Evolutionary conservation across 129 eudicot species (phyloP).

Genomic region (Flaveria bidentis): DNA sequence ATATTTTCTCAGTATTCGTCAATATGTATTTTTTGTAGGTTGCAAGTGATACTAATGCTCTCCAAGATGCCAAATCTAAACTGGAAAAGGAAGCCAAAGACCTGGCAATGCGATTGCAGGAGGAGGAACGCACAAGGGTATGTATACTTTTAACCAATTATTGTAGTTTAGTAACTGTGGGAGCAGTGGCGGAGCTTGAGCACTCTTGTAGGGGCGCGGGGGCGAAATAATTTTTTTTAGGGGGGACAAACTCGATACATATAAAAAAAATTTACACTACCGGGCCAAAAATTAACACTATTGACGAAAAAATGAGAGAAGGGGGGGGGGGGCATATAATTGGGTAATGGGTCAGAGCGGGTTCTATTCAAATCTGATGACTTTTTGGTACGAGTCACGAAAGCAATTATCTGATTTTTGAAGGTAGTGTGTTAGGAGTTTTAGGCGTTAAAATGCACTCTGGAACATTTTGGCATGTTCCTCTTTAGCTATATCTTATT

Average conservation of each 20-base stretch:
- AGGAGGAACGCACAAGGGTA: constrained; percentile 77
- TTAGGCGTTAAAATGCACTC: constrained; percentile 37
- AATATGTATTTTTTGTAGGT: constrained; percentile 45
- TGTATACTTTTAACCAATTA: constrained; percentile 27
- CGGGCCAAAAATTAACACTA: no score
- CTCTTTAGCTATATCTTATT: not conserved
- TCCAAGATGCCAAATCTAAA: constrained; percentile 64
- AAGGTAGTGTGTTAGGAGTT: constrained; percentile 28
- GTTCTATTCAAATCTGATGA: not conserved
- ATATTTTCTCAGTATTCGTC: constrained; percentile 8
- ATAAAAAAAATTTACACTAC: no score
- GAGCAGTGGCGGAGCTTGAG: no score
- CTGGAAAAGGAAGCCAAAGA: constrained; percentile 81
- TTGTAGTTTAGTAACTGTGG: not conserved
- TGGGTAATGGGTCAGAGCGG: not conserved
- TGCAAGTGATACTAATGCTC: constrained; percentile 69
- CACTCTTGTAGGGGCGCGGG: no score
- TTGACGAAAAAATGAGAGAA: no score
- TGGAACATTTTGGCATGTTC: not conserved
- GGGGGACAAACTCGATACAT: no score
- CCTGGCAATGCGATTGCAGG: constrained; percentile 53
- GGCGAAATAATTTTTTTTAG: no score
- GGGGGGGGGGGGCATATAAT: not conserved
- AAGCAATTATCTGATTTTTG: constrained; percentile 20
- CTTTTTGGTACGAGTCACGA: not conserved